Percentiles rank a stretch among this genome's conserved stretches.
These are phyloP conservation scores for Inga leiocalycina DNA, from an alignment of 306 rosid genomes.

Conservation along the genomic window DNA sequence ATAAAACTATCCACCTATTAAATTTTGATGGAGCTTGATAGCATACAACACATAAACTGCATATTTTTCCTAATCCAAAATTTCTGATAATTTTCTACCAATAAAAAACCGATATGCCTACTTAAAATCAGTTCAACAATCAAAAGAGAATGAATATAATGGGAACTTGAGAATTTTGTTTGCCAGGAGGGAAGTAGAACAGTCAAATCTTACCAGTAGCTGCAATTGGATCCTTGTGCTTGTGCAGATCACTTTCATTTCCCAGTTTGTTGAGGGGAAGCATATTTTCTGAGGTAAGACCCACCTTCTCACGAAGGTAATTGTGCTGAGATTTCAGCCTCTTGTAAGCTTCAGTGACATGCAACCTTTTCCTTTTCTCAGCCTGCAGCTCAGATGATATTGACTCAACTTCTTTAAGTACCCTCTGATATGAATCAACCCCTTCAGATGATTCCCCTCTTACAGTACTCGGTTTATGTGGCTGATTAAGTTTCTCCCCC, in stretches of 20 bases:
- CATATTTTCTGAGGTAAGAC: constrained; percentile 65
- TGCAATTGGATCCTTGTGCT: constrained; percentile 38
- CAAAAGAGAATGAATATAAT: neutral
- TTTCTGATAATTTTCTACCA: neutral
- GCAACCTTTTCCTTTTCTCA: constrained; percentile 54
- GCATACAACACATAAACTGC: neutral
- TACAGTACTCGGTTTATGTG: neutral
- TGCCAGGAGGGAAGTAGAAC: neutral
- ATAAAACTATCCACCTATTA: neutral
- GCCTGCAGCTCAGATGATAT: constrained; percentile 44
- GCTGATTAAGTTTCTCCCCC: constrained; percentile 47
- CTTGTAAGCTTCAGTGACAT: constrained; percentile 53
- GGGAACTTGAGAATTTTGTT: neutral
- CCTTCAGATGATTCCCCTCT: constrained; percentile 36
- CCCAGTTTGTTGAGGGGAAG: constrained; percentile 34
- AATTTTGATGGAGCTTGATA: neutral
- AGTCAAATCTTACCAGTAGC: constrained; percentile 54
- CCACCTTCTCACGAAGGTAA: constrained; percentile 60
- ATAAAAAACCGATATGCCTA: neutral
- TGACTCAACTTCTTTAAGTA: constrained; percentile 42
- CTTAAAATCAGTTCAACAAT: neutral
- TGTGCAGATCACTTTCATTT: constrained; percentile 42
- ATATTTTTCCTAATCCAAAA: neutral
- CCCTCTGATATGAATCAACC: constrained; percentile 35
- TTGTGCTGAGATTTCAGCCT: constrained; percentile 71